Evolutionary conservation across 768 basidiomycete genomes (phyloP).

Genomic region (Lentinula edodes): DNA sequence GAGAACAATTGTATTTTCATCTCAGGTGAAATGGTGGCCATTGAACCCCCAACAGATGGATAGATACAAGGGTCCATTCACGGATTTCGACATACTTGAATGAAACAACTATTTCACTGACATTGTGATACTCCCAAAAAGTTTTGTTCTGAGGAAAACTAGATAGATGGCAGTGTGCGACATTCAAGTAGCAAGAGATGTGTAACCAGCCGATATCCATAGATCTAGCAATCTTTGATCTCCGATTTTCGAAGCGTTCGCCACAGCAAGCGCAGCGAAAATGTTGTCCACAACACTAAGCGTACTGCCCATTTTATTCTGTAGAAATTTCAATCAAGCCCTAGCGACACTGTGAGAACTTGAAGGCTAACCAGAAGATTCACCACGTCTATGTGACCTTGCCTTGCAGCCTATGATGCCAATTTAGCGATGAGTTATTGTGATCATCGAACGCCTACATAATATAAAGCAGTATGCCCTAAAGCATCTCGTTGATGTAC

Average conservation of each 20-base stretch:
- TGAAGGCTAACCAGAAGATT: conserved; percentile 41
- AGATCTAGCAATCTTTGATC: neutral
- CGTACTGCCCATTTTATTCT: conserved; percentile 58
- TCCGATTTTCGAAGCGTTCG: conserved; percentile 1
- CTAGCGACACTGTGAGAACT: neutral
- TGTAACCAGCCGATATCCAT: neutral
- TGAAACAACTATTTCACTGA: no score
- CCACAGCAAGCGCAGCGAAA: conserved; percentile 44
- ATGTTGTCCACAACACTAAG: conserved; percentile 64
- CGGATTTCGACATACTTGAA: no score
- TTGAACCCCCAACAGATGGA: no score
- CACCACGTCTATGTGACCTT: conserved; percentile 57
- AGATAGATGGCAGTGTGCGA: no score
- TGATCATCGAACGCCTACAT: conserved; percentile 38
- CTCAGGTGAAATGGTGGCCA: no score
- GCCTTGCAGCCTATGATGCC: conserved; percentile 60
- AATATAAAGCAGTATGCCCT: conserved; percentile 82
- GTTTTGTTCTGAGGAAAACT: no score
- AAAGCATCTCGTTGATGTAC: conserved; percentile 78
- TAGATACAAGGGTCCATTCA: no score
- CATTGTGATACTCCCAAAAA: no score
- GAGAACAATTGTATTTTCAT: no score
- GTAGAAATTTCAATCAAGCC: no score
- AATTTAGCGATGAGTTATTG: neutral
- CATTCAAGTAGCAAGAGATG: neutral